Evolutionary conservation across 805 yeast genomes (phyloP), one percentile per base, ranked within the genome.

Genomic region (Sungouiozyma intestinalis): DNA sequence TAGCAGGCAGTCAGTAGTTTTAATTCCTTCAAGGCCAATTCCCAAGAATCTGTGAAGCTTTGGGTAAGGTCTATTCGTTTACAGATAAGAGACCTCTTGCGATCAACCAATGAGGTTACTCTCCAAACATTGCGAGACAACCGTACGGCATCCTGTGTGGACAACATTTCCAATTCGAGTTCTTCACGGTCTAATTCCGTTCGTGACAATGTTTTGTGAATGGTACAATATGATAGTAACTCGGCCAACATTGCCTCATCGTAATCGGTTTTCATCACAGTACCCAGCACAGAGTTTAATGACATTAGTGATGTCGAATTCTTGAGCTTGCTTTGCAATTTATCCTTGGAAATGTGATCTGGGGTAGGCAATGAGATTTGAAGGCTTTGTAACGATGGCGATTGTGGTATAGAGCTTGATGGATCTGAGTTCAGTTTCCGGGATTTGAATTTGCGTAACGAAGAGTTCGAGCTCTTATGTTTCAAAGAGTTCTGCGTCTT

Each of bases 291-390:
- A 8, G 63, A 55, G 32, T 51, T 50, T 35, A 60, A 40, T 7
- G 64, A 60, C 41, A 58, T 41, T 21, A 60, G 36, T 4, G 64
- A 58, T 3, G 54, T 53, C 2, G 64, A 60, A 42, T 72, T 74
- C 48, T 68, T 68, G 38, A 79, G 59, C 49, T 74, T 79, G 44
- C 68, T 66, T 48, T 70, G 68, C 40, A 79, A 62, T 46, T 76
- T 77, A 45, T 71, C 76, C 31, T 76, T 66, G 14, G 82, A 72
- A 11, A 68, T 69, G 33, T 71, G 72, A 43, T 72, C 75, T 5
- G 81, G 78, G 3, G 72, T 66, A 1, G 85, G 85, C 43, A 75
- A 58, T 3, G 84, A 77, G 14, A 79, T 78, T 61, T 55, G 53
- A 3, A 50, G 48, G 7, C 44, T 40, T 14, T 33, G 31, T 3